Base-by-base conservation (phyloP, 306 rosid species). In the Castanopsis chinensis region DNA sequence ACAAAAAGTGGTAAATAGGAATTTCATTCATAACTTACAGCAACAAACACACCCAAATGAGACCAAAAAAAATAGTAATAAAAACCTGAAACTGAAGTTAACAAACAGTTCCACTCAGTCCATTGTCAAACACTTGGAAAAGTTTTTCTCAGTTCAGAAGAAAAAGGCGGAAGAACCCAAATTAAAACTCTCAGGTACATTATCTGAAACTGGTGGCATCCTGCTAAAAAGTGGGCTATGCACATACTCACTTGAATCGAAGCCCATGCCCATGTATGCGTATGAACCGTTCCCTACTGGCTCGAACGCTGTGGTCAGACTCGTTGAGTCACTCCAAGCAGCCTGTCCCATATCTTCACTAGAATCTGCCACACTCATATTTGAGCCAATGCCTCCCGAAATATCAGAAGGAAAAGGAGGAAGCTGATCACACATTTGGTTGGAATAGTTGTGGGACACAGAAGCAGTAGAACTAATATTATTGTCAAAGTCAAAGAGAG, bases 321-420 rank as follows among this genome's bases (percentile, higher is more conserved):
- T 54, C 79, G 6, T 65, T 10, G 64, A 37, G 49, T 19, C 49
- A 28, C 52, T 41, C 74, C 56, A 69, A 20, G 41, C 58, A 32
- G 60, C 83, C 3, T 35, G 65, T 1, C 76, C 81, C 81, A 75
- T 64, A 15, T 79, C 79, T 21, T 85, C 78, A 18, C 85, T 86
- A 21, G n/a, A 71, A 6, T 52, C 32, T 7, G 37, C 5, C 69
- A 14, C 37, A 19, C 35, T 63, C 37, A 28, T 71, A 25, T 49
- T 71, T 6, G 74, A 43, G 28, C 35, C 74, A 71, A 71, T 19
- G 19, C 4, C 17, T 4, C 75, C 75, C 19, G 37, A 71, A 71
- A 11, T 14, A 10, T n/a, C 73, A 9, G 89, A 88, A 19, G 91
- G 89, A 80, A 88, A 81, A 1, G 91, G 91, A 3, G 89, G 91